Conservation (phyloP, 2,329 filamentous ascomycete genomes). For the Alternaria incomplexa region DNA sequence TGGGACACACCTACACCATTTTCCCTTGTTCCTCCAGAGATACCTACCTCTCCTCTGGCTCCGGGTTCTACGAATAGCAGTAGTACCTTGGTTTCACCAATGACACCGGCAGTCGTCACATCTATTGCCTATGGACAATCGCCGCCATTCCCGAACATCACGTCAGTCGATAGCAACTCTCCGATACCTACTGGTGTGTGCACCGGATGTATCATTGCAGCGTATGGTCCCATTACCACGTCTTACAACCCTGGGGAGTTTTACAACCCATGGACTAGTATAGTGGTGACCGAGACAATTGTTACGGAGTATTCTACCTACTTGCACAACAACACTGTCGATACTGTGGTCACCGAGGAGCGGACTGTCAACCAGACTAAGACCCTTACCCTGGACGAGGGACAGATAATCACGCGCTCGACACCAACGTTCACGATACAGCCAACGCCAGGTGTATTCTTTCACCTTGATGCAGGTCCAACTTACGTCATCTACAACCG, state of each 20-base stretch:
- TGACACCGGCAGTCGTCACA: not conserved
- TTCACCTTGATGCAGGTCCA: slow-evolving; percentile 30
- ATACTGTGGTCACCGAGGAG: slow-evolving; percentile 31
- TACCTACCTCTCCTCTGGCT: not conserved
- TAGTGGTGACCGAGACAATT: slow-evolving; percentile 36
- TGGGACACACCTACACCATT: not conserved
- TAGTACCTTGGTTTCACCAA: not conserved
- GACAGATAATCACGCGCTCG: slow-evolving; percentile 26
- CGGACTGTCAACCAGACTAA: slow-evolving; percentile 37
- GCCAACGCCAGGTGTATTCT: slow-evolving; percentile 20
- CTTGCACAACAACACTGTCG: slow-evolving; percentile 28
- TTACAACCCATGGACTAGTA: slow-evolving; percentile 23
- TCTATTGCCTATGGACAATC: not conserved
- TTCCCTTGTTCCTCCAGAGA: not conserved
- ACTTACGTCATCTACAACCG: slow-evolving; percentile 41
- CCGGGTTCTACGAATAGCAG: not conserved
- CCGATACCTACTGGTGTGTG: slow-evolving; percentile 18
- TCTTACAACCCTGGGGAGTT: slow-evolving; percentile 15
- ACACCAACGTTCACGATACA: slow-evolving; percentile 30
- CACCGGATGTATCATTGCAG: slow-evolving; percentile 41
- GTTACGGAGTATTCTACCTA: slow-evolving; percentile 34
- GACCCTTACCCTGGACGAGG: slow-evolving; percentile 18
- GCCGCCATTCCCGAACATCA: not conserved
- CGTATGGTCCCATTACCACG: slow-evolving; percentile 28
- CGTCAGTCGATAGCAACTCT: not conserved